A percentile compares a stretch with the other conserved stretches of the same genome.
Conservation (phyloP, 2,329 filamentous ascomycete genomes). For the Akanthomyces muscarius region DNA sequence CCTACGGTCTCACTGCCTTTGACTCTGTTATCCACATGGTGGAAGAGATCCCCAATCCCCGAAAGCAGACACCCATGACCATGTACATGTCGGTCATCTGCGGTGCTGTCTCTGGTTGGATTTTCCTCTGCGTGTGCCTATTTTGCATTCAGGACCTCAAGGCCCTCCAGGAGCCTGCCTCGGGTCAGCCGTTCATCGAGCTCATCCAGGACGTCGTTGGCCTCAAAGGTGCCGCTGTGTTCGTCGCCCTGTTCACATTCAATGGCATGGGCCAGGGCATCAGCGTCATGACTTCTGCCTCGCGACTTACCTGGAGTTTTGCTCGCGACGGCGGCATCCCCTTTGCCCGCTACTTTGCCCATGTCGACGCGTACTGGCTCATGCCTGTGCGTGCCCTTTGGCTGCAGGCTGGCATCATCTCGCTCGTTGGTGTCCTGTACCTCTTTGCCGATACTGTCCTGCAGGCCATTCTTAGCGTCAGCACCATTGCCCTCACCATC, state of each 20-base stretch:
- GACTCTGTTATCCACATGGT: conserved; percentile 57
- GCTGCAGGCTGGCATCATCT: conserved; percentile 43
- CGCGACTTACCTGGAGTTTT: conserved; percentile 51
- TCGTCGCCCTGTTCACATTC: conserved; percentile 51
- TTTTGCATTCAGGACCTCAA: conserved; percentile 47
- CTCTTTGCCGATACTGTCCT: conserved; percentile 51
- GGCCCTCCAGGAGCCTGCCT: conserved; percentile 34
- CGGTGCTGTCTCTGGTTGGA: conserved; percentile 45
- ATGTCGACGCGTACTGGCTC: conserved; percentile 44
- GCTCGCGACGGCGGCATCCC: conserved; percentile 49
- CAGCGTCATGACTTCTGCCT: conserved; percentile 47
- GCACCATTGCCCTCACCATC: conserved; percentile 53
- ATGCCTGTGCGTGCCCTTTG: conserved; percentile 50
- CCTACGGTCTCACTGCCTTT: conserved; percentile 54
- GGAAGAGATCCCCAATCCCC: conserved; percentile 51
- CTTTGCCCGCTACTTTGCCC: conserved; percentile 42
- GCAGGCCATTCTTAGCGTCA: conserved; percentile 50
- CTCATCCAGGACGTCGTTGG: conserved; percentile 37
- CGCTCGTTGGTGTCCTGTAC: conserved; percentile 50
- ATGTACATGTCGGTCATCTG: conserved; percentile 50
- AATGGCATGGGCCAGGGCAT: conserved; percentile 52
- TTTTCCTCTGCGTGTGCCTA: conserved; percentile 50
- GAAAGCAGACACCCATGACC: conserved; percentile 46
- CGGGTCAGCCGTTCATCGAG: conserved; percentile 47
- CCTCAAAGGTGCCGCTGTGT: conserved; percentile 36